A percentile compares a stretch with the other conserved stretches of the same genome.
Conservation (phyloP, 495 filamentous ascomycete genomes). For the Penicillium soppii region DNA sequence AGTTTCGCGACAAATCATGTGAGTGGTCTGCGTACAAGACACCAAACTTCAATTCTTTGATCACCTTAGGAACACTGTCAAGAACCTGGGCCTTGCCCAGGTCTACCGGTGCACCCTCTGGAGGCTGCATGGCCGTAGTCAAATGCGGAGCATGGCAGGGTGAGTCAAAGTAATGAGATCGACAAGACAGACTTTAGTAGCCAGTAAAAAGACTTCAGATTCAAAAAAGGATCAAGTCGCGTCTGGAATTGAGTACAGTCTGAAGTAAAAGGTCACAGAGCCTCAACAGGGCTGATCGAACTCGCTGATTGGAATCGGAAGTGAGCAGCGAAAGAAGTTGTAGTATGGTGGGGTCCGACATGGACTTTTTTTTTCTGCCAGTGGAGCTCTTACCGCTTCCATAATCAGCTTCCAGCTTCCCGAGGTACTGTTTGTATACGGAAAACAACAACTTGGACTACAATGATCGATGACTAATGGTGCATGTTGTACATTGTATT, state of each 20-base stretch:
- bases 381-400: conserved; percentile 18
- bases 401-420: neutral
- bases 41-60: conserved; percentile 91
- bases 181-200: conserved; percentile 21
- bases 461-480: neutral
- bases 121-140: conserved; percentile 48
- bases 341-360: conserved; percentile 27
- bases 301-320: neutral
- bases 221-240: neutral
- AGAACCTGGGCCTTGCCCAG: conserved; percentile 85
- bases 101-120: conserved; percentile 49
- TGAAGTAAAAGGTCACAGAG: neutral
- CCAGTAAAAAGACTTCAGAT: conserved; percentile 1
- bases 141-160: conserved; percentile 43
- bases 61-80: conserved; percentile 81
- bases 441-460: neutral
- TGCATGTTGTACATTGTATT: conserved; percentile 10
- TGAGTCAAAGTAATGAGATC: conserved; percentile 30
- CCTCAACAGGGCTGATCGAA: neutral
- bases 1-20: conserved; percentile 6
- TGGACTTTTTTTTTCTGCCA: conserved; percentile 35
- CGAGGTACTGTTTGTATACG: neutral
- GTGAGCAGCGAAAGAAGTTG: conserved; percentile 11
- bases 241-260: neutral
- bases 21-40: conserved; percentile 62